These are phyloP conservation scores for Apium graveolens DNA, from an alignment of 129 eudicot genomes.

Conservation along the genomic window DNA sequence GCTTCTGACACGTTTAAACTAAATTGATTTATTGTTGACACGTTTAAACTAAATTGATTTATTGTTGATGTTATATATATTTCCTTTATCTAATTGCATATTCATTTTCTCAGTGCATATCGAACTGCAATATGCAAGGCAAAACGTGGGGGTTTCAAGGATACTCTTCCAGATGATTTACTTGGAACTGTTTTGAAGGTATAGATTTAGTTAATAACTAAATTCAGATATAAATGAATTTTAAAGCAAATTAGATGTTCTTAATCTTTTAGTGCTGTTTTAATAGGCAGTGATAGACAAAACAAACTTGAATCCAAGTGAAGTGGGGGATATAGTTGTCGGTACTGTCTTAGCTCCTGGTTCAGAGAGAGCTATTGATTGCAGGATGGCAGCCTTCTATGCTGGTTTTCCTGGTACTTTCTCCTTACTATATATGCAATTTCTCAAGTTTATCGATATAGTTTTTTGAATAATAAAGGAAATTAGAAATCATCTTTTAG, in stretches of 20 bases:
- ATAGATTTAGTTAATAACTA: conserved; percentile 7
- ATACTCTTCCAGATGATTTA: conserved; percentile 88
- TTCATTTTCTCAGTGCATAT: conserved; percentile 47
- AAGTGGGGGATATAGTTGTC: conserved; percentile 78
- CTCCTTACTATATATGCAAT: background rate
- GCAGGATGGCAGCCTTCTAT: conserved; percentile 79
- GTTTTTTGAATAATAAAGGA: background rate
- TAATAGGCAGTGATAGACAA: conserved; percentile 61
- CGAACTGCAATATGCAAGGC: conserved; percentile 87
- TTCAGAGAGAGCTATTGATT: conserved; percentile 67
- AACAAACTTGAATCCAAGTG: conserved; percentile 56
- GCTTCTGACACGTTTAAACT: background rate
- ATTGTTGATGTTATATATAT: background rate
- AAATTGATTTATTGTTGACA: background rate
- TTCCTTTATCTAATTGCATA: background rate
- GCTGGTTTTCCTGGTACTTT: conserved; percentile 81
- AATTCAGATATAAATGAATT: background rate
- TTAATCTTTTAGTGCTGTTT: background rate
- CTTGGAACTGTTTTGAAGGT: conserved; percentile 92
- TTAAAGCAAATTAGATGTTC: background rate
- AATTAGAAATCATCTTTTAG: background rate
- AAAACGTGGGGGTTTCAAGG: conserved; percentile 90
- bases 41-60: background rate
- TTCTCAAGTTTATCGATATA: background rate
- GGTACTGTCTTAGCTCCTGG: conserved; percentile 88